Evolutionary conservation across 192 early-diverging fungal genomes (phyloP).

Genomic region (Coemansia asiatica): DNA sequence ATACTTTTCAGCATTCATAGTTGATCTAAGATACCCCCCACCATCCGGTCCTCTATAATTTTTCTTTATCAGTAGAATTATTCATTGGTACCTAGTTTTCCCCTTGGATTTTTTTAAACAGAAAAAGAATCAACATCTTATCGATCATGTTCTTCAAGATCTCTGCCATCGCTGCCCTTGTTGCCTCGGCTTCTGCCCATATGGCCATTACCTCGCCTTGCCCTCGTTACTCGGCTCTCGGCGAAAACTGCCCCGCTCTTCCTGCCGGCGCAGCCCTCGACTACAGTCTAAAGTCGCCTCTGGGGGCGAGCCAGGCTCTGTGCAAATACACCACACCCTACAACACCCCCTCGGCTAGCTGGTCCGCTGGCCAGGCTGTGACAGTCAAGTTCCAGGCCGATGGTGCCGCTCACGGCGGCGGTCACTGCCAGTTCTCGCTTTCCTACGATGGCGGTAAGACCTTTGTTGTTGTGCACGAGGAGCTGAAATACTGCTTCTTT

Average conservation of each 20-base stretch:
- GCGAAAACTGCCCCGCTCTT: conserved; percentile 21
- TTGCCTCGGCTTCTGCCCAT: conserved; percentile 49
- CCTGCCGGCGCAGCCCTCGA: conserved; percentile 42
- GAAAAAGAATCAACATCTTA: background rate
- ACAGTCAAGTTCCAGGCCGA: conserved; percentile 43
- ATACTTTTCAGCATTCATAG: background rate
- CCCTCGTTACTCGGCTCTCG: conserved; percentile 30
- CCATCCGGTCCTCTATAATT: background rate
- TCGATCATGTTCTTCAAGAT: conserved; percentile 19
- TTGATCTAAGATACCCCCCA: background rate
- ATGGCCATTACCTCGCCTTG: conserved; percentile 48
- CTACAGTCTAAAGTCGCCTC: conserved; percentile 50
- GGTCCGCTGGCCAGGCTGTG: conserved; percentile 54
- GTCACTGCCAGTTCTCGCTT: conserved; percentile 63
- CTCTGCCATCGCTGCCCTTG: conserved; percentile 24
- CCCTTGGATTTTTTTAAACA: too few relatives aligned
- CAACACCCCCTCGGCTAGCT: conserved; percentile 24
- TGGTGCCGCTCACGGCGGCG: conserved; percentile 55
- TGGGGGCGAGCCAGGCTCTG: conserved; percentile 25
- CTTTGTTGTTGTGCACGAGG: conserved; percentile 55
- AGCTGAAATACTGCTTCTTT: conserved; percentile 53
- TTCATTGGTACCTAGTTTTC: too few relatives aligned
- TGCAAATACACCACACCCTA: conserved; percentile 48
- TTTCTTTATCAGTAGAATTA: background rate
- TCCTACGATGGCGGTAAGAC: conserved; percentile 62